A percentile compares a stretch with the other conserved stretches of the same genome.
These are phyloP conservation scores for Rhodotorula toruloides DNA, from an alignment of 768 basidiomycete genomes.

Conservation along the genomic window DNA sequence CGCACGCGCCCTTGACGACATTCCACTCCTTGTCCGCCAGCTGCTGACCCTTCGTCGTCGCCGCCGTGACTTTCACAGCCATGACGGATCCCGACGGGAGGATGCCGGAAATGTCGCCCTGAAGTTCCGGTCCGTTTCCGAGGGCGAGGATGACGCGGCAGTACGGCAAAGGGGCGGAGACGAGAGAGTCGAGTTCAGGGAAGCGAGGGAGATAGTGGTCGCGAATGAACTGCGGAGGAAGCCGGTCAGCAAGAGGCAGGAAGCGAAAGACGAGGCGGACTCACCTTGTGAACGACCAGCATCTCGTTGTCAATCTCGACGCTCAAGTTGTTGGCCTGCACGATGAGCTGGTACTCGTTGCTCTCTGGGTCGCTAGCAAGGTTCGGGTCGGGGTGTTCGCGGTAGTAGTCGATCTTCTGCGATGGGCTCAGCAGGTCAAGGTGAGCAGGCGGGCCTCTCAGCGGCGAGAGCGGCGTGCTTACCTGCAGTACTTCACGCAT, in stretches of 20 bases:
- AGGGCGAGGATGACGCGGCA: conserved; percentile 83
- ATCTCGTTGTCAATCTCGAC: conserved; percentile 99
- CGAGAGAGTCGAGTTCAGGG: conserved; percentile 92
- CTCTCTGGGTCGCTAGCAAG: conserved; percentile 79
- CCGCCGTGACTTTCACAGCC: conserved; percentile 92
- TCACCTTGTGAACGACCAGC: conserved; percentile 87
- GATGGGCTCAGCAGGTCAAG: background rate
- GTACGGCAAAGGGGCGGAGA: conserved; percentile 85
- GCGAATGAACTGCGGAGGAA: conserved; percentile 70
- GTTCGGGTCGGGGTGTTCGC: conserved; percentile 67
- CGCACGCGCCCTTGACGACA: conserved; percentile 77
- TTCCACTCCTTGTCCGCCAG: conserved; percentile 68
- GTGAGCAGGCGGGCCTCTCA: background rate
- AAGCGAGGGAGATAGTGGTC: conserved; percentile 94
- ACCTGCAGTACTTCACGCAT: conserved; percentile 84
- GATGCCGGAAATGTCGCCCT: conserved; percentile 64
- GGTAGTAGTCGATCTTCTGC: conserved; percentile 86
- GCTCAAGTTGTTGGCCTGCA: conserved; percentile 93
- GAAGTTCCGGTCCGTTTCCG: conserved; percentile 61
- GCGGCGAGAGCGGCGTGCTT: conserved; percentile 18
- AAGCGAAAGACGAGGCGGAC: conserved; percentile 26
- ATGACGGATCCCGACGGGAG: conserved; percentile 86
- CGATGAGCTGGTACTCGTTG: conserved; percentile 92
- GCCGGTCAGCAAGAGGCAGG: background rate
- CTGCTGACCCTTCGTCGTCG: conserved; percentile 73